Evolutionary conservation across 2,329 filamentous ascomycete species (phyloP).

Genomic region (Dothideomycetidae sp.): DNA sequence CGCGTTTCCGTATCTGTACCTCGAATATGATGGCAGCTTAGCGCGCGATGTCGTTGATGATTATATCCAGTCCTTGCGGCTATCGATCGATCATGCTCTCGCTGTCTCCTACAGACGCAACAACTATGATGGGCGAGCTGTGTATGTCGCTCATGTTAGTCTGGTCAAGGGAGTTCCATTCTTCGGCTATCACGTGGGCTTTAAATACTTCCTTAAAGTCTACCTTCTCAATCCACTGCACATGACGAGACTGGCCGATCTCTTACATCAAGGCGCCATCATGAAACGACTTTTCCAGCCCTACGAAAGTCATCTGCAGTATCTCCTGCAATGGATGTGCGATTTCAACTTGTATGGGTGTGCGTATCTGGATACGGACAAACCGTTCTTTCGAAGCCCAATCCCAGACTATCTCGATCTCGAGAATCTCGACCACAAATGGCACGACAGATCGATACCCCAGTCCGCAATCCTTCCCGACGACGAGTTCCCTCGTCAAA

Average conservation of each 20-base stretch:
- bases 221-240: slow-evolving; percentile 80
- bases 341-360: slow-evolving; percentile 98
- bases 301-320: slow-evolving; percentile 87
- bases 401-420: slow-evolving; percentile 55
- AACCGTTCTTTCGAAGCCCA: slow-evolving; percentile 58
- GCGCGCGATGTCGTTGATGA: slow-evolving; percentile 43
- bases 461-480: slow-evolving; percentile 46
- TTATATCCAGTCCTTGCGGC: slow-evolving; percentile 64
- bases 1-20: slow-evolving; percentile 87
- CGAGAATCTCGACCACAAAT: slow-evolving; percentile 50
- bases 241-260: slow-evolving; percentile 75
- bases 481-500: slow-evolving; percentile 55
- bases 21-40: slow-evolving; percentile 65
- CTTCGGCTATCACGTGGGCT: slow-evolving; percentile 90
- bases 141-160: slow-evolving; percentile 79
- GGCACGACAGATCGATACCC: slow-evolving; percentile 65
- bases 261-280: slow-evolving; percentile 76
- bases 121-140: slow-evolving; percentile 50
- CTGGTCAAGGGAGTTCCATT: slow-evolving; percentile 89
- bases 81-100: slow-evolving; percentile 82
- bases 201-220: slow-evolving; percentile 81
- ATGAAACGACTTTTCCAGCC: slow-evolving; percentile 76
- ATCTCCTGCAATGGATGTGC: slow-evolving; percentile 90
- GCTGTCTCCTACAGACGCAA: slow-evolving; percentile 73
- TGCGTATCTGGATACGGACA: slow-evolving; percentile 62